Percentiles rank a stretch among this genome's conserved stretches.
These are phyloP conservation scores for Pilaira anomala DNA, from an alignment of 192 early-diverging fungal species.

Conservation along the genomic window DNA sequence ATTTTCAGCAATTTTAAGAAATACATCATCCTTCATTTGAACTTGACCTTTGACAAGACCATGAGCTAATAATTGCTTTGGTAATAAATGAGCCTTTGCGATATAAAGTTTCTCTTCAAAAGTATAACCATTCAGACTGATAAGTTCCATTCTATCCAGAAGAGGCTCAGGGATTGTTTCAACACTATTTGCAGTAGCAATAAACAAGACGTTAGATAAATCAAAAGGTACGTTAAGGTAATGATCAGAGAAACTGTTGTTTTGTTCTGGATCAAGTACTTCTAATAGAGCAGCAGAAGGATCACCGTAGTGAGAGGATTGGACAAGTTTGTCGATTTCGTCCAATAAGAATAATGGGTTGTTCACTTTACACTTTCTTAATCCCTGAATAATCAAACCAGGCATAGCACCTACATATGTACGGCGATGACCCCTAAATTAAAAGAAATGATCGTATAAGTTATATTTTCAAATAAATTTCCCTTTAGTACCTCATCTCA, in stretches of 20 bases:
- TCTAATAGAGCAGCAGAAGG: constrained; percentile 80
- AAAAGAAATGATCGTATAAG: neutral
- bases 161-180: constrained; percentile 79
- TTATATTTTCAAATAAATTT: neutral
- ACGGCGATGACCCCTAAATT: constrained; percentile 63
- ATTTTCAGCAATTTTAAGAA: constrained; percentile 62
- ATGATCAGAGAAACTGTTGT: constrained; percentile 77
- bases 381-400: constrained; percentile 70
- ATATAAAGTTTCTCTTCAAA: constrained; percentile 84
- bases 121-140: constrained; percentile 74
- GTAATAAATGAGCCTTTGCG: constrained; percentile 65
- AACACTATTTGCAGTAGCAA: constrained; percentile 80
- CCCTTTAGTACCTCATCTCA: constrained; percentile 56
- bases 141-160: constrained; percentile 83
- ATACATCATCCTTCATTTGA: constrained; percentile 48
- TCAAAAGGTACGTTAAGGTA: constrained; percentile 72
- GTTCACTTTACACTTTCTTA: constrained; percentile 63
- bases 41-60: constrained; percentile 54
- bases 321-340: constrained; percentile 79
- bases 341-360: constrained; percentile 76
- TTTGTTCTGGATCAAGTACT: constrained; percentile 86
- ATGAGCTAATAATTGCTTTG: constrained; percentile 67
- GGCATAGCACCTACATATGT: constrained; percentile 91
- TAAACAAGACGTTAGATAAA: constrained; percentile 69
- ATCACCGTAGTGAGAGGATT: constrained; percentile 63